A percentile compares a stretch with the other conserved stretches of the same genome.
These are phyloP conservation scores for Lathyrus sativus DNA, from an alignment of 306 rosid genomes.

Conservation along the genomic window DNA sequence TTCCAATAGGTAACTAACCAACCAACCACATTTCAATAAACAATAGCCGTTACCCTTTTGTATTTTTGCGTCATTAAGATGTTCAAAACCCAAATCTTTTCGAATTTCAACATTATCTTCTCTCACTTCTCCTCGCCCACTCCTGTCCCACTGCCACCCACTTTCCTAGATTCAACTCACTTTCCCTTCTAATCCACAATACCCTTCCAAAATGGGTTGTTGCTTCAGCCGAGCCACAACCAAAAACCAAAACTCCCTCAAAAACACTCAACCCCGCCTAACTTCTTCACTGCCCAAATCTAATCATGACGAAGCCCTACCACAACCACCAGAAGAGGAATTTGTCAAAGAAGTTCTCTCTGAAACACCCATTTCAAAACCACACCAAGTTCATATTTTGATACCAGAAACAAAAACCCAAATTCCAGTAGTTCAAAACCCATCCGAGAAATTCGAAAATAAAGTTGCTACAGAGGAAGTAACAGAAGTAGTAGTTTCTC, in stretches of 20 bases:
- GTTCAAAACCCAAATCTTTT: constrained; percentile 35
- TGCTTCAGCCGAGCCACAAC: constrained; percentile 61
- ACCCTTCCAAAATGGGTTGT: constrained; percentile 72
- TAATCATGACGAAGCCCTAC: constrained; percentile 31
- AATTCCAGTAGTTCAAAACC: background rate
- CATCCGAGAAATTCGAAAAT: constrained; percentile 17
- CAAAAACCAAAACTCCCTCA: constrained; percentile 35
- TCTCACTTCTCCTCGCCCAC: background rate
- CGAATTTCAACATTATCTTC: constrained; percentile 34
- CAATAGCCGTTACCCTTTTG: constrained; percentile 56
- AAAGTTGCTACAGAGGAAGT: constrained; percentile 32
- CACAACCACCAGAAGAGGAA: constrained; percentile 60
- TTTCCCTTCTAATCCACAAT: constrained; percentile 19
- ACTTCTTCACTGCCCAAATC: constrained; percentile 34
- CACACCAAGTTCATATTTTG: constrained; percentile 34
- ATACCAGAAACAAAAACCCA: constrained; percentile 39
- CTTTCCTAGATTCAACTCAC: constrained; percentile 37
- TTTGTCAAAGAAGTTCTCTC: constrained; percentile 87
- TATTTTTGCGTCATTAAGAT: constrained; percentile 21
- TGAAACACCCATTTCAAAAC: constrained; percentile 71
- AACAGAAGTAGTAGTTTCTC: constrained; percentile 54
- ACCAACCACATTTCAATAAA: background rate
- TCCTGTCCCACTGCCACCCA: constrained; percentile 2
- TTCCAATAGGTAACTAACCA: too few species aligned
- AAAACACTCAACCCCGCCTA: constrained; percentile 30